phyloP scores from a whole-genome alignment of 495 filamentous ascomycete species.

The Rhizodiscina lignyota region DNA sequence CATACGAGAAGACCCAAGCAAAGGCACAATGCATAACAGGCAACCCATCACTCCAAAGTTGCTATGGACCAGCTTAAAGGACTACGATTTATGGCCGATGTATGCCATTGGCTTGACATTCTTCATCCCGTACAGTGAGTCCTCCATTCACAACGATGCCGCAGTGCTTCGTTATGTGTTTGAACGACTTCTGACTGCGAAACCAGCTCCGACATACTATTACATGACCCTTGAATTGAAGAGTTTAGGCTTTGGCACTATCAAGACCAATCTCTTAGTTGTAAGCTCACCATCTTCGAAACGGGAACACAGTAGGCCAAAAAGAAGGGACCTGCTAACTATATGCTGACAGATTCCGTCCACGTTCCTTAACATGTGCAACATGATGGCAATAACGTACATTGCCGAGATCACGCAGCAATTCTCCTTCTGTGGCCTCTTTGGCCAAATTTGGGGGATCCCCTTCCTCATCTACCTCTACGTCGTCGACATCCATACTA shows the following conservation, averaged over 20 bases:
- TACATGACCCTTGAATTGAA: slow-evolving; percentile 49
- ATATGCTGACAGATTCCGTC: too few species aligned
- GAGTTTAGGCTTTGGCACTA: slow-evolving; percentile 45
- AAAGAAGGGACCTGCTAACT: too few species aligned
- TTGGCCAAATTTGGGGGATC: background rate
- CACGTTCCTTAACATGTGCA: slow-evolving; percentile 6
- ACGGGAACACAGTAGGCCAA: too few species aligned
- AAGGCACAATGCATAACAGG: slow-evolving; percentile 2
- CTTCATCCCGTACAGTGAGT: slow-evolving; percentile 41
- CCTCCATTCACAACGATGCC: too few species aligned
- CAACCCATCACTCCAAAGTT: background rate
- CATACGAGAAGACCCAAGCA: slow-evolving; percentile 1
- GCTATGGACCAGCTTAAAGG: background rate
- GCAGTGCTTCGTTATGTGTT: too few species aligned
- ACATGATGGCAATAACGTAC: background rate
- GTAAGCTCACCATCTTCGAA: too few species aligned
- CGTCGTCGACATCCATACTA: background rate
- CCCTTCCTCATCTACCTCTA: background rate
- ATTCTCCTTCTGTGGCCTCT: background rate
- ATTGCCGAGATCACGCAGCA: background rate
- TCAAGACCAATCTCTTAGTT: slow-evolving; percentile 50
- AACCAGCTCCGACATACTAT: slow-evolving; percentile 29
- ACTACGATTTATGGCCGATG: slow-evolving; percentile 1
- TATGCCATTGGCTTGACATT: slow-evolving; percentile 45
- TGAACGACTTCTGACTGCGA: too few species aligned